Evolutionary conservation across 768 basidiomycete genomes (phyloP).

Genomic region (Leccinum disarticulatum): DNA sequence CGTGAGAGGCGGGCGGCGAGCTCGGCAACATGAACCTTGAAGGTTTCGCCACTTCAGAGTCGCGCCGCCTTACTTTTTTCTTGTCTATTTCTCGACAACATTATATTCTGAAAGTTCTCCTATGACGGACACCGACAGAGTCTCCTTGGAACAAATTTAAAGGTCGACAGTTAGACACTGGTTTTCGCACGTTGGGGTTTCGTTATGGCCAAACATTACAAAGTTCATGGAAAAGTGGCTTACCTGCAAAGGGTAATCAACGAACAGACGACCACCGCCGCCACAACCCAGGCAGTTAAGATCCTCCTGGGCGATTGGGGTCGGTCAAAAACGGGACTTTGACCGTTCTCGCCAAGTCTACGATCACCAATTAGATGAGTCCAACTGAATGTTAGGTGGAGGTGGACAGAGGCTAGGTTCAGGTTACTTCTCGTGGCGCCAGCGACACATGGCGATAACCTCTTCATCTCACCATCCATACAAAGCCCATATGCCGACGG

Average conservation of each 20-base stretch:
- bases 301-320: background rate
- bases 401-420: background rate
- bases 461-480: constrained; percentile 2
- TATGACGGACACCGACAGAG: background rate
- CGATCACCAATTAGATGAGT: background rate
- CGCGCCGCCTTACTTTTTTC: background rate
- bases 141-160: background rate
- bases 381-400: background rate
- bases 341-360: background rate
- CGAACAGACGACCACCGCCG: background rate
- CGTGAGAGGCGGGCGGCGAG: constrained; percentile 3
- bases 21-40: background rate
- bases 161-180: background rate
- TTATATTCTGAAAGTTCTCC: background rate
- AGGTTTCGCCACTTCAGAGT: background rate
- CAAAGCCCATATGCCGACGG: background rate
- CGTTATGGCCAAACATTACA: background rate
- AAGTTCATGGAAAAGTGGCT: background rate
- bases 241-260: constrained; percentile 6
- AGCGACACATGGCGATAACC: background rate
- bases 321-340: background rate
- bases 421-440: constrained; percentile 4
- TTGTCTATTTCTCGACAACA: background rate
- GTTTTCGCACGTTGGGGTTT: constrained; percentile 1
- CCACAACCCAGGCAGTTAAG: background rate